Evolutionary conservation across 495 filamentous ascomycete genomes (phyloP), one percentile per base, ranked within the genome.

Genomic region (Penicillium verhagenii): DNA sequence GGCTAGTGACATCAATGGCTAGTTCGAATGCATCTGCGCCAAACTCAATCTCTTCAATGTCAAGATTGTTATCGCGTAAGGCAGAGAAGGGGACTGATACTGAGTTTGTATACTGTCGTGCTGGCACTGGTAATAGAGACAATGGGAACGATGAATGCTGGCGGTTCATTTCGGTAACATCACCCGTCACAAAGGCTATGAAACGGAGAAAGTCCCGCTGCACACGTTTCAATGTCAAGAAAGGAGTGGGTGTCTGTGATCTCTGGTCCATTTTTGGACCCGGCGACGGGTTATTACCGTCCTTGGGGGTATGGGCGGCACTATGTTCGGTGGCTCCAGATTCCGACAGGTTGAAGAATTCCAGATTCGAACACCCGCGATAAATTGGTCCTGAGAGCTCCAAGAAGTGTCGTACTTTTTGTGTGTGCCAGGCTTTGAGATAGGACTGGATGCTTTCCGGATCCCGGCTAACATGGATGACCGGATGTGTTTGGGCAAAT

Each of bases 161-260:
- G 60, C 79, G 82, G 51, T 71, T 76, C 43, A 80, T 62, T 45
- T 71, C 76, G 1, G 77, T 68, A 7, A 75, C 70, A 60, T 82
- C 72, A 4, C 82, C 81, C 7, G 78, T 81, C 51, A 86, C 73
- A 54, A 86, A 80, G 47, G 86, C 83, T 14, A 91, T 75, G 53
- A 90, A 86, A 21, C 76, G 77, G 0, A 86, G 79, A 55, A 91
- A 91, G 54, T 89, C 85, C 44, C 86, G 79, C 63, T 89, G 86
- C 10, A 83, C 81, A 38, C 79, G 71, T 47, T 91, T 87, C 5
- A 92, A 69, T 35, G 81, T 88, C 19, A 88, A 72, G 53, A 85
- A 87, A 0, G 81, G 76, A 4, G 82, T 78, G 2, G 72, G 58
- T 1, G 72, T 58, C 31, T 73, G 71, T 23, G 59, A 59, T 24